Evolutionary conservation across 352 stramenopile species (phyloP).

Genomic region (Phytophthora macrochlamydospora): DNA sequence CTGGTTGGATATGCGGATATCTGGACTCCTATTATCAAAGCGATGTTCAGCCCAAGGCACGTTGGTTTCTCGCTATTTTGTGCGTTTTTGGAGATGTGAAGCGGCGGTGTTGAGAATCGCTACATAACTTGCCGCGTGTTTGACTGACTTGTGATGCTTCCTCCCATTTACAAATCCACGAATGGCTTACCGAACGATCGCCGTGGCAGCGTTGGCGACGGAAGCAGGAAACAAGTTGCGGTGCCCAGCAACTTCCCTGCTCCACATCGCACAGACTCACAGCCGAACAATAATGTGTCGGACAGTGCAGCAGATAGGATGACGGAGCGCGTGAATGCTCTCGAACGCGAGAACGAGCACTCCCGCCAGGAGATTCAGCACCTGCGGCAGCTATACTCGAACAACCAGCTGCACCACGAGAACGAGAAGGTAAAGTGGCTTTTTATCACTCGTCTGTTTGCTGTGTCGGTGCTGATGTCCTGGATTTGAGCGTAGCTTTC

Average conservation of each 20-base stretch:
- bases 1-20: slow-evolving; percentile 3
- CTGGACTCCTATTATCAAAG: neutral
- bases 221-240: slow-evolving; percentile 18
- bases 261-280: slow-evolving; percentile 9
- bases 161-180: slow-evolving; percentile 52
- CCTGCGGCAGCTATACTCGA: slow-evolving; percentile 55
- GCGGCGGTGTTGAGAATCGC: neutral
- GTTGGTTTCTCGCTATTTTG: slow-evolving; percentile 26
- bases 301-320: slow-evolving; percentile 10
- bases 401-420: slow-evolving; percentile 62
- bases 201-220: slow-evolving; percentile 16
- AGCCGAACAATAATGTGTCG: neutral
- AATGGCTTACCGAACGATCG: slow-evolving; percentile 19
- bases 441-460: neutral
- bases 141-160: slow-evolving; percentile 33
- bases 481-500: slow-evolving; percentile 15
- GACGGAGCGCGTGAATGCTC: slow-evolving; percentile 31
- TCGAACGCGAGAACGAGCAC: slow-evolving; percentile 68
- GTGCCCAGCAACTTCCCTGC: slow-evolving; percentile 3
- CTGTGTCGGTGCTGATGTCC: slow-evolving; percentile 2
- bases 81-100: slow-evolving; percentile 4
- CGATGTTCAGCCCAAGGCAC: neutral
- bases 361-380: slow-evolving; percentile 63
- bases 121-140: slow-evolving; percentile 2
- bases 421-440: slow-evolving; percentile 46